Base-by-base conservation (phyloP, 2,329 filamentous ascomycete species). In the Hymenoscyphus fraxineus region DNA sequence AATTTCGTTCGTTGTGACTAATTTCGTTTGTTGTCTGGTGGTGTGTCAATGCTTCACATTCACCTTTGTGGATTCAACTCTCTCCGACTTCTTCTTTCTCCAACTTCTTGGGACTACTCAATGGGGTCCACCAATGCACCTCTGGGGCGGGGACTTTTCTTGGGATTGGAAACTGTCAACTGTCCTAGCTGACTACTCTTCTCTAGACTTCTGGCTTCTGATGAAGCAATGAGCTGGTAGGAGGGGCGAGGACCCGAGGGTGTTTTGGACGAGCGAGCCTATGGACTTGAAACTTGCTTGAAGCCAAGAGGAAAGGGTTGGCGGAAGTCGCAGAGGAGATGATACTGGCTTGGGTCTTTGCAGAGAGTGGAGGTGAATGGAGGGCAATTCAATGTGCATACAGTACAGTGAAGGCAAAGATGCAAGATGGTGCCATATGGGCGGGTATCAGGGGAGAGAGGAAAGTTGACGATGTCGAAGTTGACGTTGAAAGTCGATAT, bases 251-350 rank as follows among this genome's bases (percentile, higher is more conserved):
- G 62, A 65, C 65, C 66, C 68, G 66, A 66, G 47, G 16, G 40
- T 56, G 66, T 63, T 68, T 64, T 39, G 51, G 51, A 27, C 61
- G 64, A 63, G 61, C 64, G 59, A 65, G 67, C 66, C 65, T 35
- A 32, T 27, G 61, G 59, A 68, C 59, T 35, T 66, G 66, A 69
- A 68, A 67, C 67, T 58, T 66, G 56, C 58, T 41, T 65, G 16
- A 58, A 61, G 58, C 57, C 62, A 65, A 65, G 63, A 63, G 61
- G 32, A 39, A 66, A 55, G 64, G 60, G 58, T n/a, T 66, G 44
- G 40, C 44, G 62, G 59, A 58, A 19, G 44, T 61, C 55, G 56
- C 64, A 57, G 64, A 44, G 19, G 38, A 9, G 41, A 60, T 41
- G 54, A 9, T 19, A 22, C 44, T 19, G 44, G 27, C 44, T 19